Percentiles rank a stretch among this genome's conserved stretches.
phyloP scores from a whole-genome alignment of 2,329 filamentous ascomycete species.

The Calonectria naviculata region DNA sequence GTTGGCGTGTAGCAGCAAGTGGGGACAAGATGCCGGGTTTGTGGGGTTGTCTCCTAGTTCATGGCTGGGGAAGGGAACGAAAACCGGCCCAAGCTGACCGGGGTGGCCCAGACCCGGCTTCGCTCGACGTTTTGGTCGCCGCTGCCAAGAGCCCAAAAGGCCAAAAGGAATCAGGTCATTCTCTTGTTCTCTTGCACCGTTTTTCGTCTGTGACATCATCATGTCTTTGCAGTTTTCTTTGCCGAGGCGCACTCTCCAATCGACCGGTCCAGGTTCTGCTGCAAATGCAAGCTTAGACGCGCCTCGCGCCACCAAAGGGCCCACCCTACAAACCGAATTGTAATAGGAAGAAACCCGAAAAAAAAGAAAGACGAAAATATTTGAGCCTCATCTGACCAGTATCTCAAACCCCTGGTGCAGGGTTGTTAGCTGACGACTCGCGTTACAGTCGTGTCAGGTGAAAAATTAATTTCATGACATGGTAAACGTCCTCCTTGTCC shows the following conservation, averaged over 20 bases:
- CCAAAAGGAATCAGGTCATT: background rate
- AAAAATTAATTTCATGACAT: background rate
- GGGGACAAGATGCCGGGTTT: slow-evolving; percentile 17
- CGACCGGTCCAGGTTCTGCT: background rate
- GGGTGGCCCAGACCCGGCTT: background rate
- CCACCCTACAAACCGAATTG: background rate
- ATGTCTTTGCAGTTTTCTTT: background rate
- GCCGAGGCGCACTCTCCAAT: background rate
- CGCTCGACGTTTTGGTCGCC: background rate
- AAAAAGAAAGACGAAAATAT: background rate
- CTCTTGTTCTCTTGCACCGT: background rate
- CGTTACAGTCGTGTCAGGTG: background rate
- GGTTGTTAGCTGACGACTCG: background rate
- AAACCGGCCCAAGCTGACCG: background rate
- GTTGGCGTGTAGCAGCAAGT: slow-evolving; percentile 2
- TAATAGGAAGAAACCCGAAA: background rate
- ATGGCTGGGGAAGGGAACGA: slow-evolving; percentile 12
- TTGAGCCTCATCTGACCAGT: slow-evolving; percentile 16
- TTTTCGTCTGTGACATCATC: background rate
- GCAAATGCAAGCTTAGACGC: background rate
- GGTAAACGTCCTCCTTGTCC: background rate
- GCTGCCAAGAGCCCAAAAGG: background rate
- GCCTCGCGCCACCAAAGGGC: background rate
- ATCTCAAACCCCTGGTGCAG: background rate
- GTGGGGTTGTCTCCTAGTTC: background rate